Evolutionary conservation across 176 grass and related monocot genomes (phyloP).

Genomic region (Themeda triandra): DNA sequence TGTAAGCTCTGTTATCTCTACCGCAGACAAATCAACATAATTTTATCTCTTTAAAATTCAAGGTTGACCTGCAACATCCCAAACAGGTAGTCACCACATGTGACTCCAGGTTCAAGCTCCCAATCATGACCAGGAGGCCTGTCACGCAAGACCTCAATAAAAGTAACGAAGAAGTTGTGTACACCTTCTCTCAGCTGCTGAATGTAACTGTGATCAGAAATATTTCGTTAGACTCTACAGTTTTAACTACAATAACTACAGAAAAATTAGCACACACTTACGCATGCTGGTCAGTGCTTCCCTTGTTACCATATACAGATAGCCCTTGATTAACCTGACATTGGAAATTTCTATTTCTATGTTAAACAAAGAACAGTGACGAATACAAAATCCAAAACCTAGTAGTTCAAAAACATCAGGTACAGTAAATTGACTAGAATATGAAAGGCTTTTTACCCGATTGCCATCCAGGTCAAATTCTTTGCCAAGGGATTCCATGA

Average conservation of each 20-base stretch:
- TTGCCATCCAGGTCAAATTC: constrained; percentile 98
- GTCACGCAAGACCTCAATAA: constrained; percentile 92
- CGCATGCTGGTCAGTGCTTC: constrained; percentile 99
- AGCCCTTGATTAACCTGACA: constrained; percentile 99
- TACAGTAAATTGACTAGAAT: constrained; percentile 7
- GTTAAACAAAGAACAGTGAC: constrained; percentile 9
- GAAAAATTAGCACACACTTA: constrained; percentile 38
- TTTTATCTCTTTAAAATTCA: constrained; percentile 8
- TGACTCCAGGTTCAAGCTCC: constrained; percentile 99
- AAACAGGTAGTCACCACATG: constrained; percentile 99
- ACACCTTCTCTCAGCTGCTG: constrained; percentile 99
- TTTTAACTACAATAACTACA: constrained; percentile 19
- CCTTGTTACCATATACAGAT: constrained; percentile 98
- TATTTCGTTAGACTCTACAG: not conserved
- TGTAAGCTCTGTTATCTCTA: not conserved
- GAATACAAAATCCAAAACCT: not conserved
- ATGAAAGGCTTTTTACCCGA: constrained; percentile 50
- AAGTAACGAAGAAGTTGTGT: constrained; percentile 98
- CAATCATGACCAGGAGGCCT: constrained; percentile 93
- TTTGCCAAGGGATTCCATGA: constrained; percentile 99
- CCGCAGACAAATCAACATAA: not conserved
- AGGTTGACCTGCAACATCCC: constrained; percentile 90
- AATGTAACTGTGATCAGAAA: constrained; percentile 76
- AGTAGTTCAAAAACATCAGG: constrained; percentile 4
- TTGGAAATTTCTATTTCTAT: not conserved